These are phyloP conservation scores for Brassica nigra DNA, from an alignment of 345 rosid genomes.

Conservation along the genomic window DNA sequence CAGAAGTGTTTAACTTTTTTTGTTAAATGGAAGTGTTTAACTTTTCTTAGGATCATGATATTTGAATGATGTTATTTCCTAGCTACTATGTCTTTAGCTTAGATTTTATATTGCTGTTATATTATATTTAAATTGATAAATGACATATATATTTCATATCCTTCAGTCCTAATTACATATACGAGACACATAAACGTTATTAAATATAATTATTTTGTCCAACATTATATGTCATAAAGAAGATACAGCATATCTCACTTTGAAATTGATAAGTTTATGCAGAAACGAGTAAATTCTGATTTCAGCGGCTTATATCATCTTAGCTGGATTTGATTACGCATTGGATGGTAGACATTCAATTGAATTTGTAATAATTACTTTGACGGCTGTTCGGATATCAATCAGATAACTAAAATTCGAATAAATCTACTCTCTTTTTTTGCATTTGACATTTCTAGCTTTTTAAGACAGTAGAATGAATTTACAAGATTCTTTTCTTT, in stretches of 20 bases:
- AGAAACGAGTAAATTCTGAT: conserved; percentile 19
- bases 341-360: conserved; percentile 5
- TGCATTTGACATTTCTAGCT: not conserved
- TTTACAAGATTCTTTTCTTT: conserved; percentile 2
- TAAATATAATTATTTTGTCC: not conserved
- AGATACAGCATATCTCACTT: conserved; percentile 18
- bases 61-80: not conserved
- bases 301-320: conserved; percentile 25
- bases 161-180: not conserved
- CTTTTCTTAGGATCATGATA: not conserved
- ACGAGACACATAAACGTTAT: not conserved
- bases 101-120: not conserved
- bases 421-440: not conserved
- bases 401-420: not conserved
- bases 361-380: not conserved
- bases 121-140: not conserved
- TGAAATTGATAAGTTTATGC: conserved; percentile 24
- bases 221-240: conserved; percentile 6
- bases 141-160: not conserved
- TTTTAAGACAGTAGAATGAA: not conserved
- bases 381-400: not conserved
- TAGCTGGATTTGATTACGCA: conserved; percentile 25
- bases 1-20: not conserved
- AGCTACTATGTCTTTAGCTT: not conserved
- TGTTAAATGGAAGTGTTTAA: not conserved